These are phyloP conservation scores for Jacaranda mimosifolia DNA, from an alignment of 257 asterid species.

Conservation along the genomic window DNA sequence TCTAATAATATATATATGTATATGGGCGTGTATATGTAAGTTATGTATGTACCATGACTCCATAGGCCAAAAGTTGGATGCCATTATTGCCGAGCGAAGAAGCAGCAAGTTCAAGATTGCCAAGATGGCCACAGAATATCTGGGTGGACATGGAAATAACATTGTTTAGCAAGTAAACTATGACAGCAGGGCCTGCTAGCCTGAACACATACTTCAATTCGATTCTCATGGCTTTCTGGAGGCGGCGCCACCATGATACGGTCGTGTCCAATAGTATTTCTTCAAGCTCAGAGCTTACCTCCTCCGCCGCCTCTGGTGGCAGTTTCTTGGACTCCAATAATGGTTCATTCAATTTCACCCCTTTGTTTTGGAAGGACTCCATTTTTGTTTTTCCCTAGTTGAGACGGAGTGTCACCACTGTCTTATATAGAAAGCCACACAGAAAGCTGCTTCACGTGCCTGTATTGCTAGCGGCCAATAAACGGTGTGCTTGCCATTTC, in stretches of 20 bases:
- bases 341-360: constrained; percentile 25
- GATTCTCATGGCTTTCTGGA: constrained; percentile 39
- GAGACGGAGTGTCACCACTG: background rate
- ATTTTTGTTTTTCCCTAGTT: constrained; percentile 14
- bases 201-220: constrained; percentile 46
- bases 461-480: too few species aligned
- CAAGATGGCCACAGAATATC: constrained; percentile 72
- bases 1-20: too few species aligned
- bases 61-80: constrained; percentile 63
- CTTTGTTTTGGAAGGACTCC: constrained; percentile 37
- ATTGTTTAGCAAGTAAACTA: constrained; percentile 55
- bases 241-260: constrained; percentile 44
- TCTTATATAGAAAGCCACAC: too few species aligned
- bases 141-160: constrained; percentile 61
- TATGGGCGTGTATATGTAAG: too few species aligned
- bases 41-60: constrained; percentile 52
- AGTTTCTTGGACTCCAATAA: constrained; percentile 20
- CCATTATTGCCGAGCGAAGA: constrained; percentile 63
- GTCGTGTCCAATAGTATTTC: constrained; percentile 37
- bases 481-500: too few species aligned
- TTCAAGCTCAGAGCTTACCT: constrained; percentile 50
- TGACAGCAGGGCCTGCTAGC: constrained; percentile 64
- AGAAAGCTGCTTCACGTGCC: too few species aligned
- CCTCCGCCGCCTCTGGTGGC: constrained; percentile 24
- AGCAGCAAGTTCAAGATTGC: constrained; percentile 70